Conservation (phyloP, 2,329 filamentous ascomycete genomes). For the Atkinsonella texensis region DNA sequence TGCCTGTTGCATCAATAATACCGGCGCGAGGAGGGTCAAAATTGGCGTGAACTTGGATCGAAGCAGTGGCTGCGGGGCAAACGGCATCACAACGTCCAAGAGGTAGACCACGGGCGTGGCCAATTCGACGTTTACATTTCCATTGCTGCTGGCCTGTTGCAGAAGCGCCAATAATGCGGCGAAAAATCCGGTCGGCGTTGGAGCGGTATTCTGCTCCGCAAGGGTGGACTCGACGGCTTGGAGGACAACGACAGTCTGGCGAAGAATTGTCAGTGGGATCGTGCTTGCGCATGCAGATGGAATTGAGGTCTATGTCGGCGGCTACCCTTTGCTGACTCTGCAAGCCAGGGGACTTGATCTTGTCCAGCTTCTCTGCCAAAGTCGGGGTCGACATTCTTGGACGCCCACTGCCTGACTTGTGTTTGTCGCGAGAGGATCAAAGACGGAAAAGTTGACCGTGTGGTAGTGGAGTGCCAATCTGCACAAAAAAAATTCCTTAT, state of each 20-base stretch:
- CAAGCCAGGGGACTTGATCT: constrained; percentile 92
- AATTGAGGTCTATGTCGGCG: constrained; percentile 3
- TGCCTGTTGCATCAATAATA: constrained; percentile 65
- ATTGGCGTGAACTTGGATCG: constrained; percentile 94
- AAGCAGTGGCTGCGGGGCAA: constrained; percentile 73
- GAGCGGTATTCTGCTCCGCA: constrained; percentile 71
- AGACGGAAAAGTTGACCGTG: constrained; percentile 1
- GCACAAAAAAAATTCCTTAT: constrained; percentile 14
- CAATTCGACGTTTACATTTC: constrained; percentile 67
- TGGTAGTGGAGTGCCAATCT: constrained; percentile 1
- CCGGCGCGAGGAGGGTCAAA: constrained; percentile 72
- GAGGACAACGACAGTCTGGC: constrained; percentile 71
- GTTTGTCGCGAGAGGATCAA: neutral
- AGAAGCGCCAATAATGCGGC: constrained; percentile 86
- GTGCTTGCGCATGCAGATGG: neutral
- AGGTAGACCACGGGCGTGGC: constrained; percentile 86
- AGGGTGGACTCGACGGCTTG: constrained; percentile 88
- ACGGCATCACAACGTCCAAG: constrained; percentile 81
- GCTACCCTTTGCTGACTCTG: constrained; percentile 87
- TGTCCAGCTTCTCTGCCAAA: constrained; percentile 84
- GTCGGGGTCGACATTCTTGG: constrained; percentile 29
- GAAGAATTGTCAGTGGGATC: neutral
- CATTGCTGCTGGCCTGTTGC: constrained; percentile 58
- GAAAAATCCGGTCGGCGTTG: constrained; percentile 85
- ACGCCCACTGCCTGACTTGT: constrained; percentile 7